These are phyloP conservation scores for Thymus quinquecostatus DNA, from an alignment of 257 asterid species.

Conservation along the genomic window DNA sequence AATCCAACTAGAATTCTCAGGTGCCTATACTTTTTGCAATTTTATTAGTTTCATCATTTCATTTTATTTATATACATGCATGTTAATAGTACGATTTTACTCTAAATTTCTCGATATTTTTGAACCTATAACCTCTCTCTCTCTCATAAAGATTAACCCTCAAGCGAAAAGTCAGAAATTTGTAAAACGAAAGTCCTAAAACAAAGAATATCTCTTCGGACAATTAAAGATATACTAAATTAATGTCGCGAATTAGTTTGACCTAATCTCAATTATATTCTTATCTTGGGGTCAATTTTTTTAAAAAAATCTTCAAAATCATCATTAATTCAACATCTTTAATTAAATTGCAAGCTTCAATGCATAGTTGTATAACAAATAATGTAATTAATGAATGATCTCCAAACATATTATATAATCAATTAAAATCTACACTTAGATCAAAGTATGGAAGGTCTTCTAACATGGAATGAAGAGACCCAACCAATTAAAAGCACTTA, in stretches of 20 bases:
- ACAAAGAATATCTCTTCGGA: no score
- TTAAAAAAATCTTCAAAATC: neutral
- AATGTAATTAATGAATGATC: slow-evolving; percentile 22
- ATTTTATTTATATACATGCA: neutral
- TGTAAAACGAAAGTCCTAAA: no score
- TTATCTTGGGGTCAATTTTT: neutral
- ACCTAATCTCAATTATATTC: neutral
- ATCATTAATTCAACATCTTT: slow-evolving; percentile 5
- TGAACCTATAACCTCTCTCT: no score
- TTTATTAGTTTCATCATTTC: neutral
- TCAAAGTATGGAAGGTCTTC: slow-evolving; percentile 25
- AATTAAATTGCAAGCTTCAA: slow-evolving; percentile 24
- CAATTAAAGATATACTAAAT: neutral
- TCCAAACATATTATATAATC: slow-evolving; percentile 30
- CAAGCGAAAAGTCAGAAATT: no score
- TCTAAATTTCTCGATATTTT: no score
- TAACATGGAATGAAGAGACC: slow-evolving; percentile 10
- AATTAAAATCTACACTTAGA: slow-evolving; percentile 34
- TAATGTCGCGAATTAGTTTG: neutral
- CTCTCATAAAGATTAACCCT: no score
- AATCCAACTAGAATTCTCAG: neutral
- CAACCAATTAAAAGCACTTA: slow-evolving; percentile 28
- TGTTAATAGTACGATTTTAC: no score
- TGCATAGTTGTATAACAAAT: slow-evolving; percentile 13
- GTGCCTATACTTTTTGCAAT: neutral